Evolutionary conservation across 2,329 filamentous ascomycete species (phyloP).

Genomic region (Microdochium bolleyi): DNA sequence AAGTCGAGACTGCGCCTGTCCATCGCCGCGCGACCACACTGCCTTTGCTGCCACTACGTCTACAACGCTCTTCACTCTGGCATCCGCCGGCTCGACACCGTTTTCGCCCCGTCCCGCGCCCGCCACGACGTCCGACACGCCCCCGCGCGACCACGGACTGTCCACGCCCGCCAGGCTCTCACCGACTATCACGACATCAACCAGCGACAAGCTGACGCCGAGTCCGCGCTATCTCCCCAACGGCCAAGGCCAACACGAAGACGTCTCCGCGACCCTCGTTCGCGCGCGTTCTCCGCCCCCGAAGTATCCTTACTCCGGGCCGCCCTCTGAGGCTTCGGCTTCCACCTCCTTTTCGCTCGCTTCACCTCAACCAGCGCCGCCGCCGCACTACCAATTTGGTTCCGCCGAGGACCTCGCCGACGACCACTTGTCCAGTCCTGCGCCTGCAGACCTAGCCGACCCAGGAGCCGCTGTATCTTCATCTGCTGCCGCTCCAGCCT

Average conservation of each 20-base stretch:
- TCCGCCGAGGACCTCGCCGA: constrained; percentile 18
- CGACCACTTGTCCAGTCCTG: constrained; percentile 18
- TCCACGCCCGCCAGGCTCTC: constrained; percentile 31
- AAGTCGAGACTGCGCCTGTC: neutral
- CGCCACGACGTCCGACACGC: constrained; percentile 41
- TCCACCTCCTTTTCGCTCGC: constrained; percentile 26
- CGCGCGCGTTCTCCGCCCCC: constrained; percentile 46
- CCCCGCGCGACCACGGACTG: constrained; percentile 34
- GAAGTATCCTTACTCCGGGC: constrained; percentile 49
- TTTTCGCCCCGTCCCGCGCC: constrained; percentile 8
- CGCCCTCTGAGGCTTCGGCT: constrained; percentile 40
- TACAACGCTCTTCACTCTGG: neutral
- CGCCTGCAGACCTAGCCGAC: constrained; percentile 9
- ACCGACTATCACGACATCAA: constrained; percentile 12
- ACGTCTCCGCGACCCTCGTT: constrained; percentile 10
- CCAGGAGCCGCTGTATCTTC: constrained; percentile 23
- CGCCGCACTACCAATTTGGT: constrained; percentile 43
- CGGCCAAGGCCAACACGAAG: constrained; percentile 21
- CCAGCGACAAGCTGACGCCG: constrained; percentile 7
- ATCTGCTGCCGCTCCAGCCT: constrained; percentile 45
- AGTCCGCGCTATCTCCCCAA: constrained; percentile 23
- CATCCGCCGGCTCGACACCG: neutral
- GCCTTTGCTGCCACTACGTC: neutral
- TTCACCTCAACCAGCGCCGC: constrained; percentile 34
- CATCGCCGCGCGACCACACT: neutral